Percentiles rank a stretch among this genome's conserved stretches.
Evolutionary conservation across 2,329 filamentous ascomycete species (phyloP).

Genomic region (Emydomyces testavorans): DNA sequence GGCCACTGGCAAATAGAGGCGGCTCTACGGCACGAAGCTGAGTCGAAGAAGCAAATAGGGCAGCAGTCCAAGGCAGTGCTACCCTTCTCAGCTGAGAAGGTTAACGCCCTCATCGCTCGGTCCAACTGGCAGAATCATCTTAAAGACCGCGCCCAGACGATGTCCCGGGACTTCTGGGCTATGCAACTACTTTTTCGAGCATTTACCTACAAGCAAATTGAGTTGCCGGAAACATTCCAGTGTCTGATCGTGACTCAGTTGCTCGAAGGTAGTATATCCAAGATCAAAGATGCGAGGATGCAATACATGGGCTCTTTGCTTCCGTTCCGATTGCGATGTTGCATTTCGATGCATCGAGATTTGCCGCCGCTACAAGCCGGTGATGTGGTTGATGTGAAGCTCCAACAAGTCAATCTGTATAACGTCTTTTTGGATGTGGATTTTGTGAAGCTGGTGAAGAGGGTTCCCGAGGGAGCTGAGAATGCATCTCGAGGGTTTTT

Average conservation of each 20-base stretch:
- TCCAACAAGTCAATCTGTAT: slow-evolving; percentile 17
- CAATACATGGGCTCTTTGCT: slow-evolving; percentile 17
- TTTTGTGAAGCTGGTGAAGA: slow-evolving; percentile 14
- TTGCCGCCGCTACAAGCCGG: slow-evolving; percentile 12
- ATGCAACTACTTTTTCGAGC: slow-evolving; percentile 47
- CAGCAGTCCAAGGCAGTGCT: slow-evolving; percentile 28
- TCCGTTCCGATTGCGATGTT: slow-evolving; percentile 17
- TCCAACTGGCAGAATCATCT: slow-evolving; percentile 33
- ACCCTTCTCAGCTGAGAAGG: slow-evolving; percentile 39
- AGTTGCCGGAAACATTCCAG: slow-evolving; percentile 40
- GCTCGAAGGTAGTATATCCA: slow-evolving; percentile 22
- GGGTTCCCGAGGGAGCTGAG: slow-evolving; percentile 9
- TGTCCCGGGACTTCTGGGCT: slow-evolving; percentile 40
- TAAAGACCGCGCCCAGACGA: slow-evolving; percentile 30
- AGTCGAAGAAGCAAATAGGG: slow-evolving; percentile 34
- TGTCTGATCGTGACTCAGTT: slow-evolving; percentile 26
- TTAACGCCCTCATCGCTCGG: slow-evolving; percentile 41
- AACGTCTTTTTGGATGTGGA: slow-evolving; percentile 13
- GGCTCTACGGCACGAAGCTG: slow-evolving; percentile 45
- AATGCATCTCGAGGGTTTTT: slow-evolving; percentile 12
- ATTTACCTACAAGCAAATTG: slow-evolving; percentile 43
- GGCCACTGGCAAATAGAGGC: slow-evolving; percentile 55
- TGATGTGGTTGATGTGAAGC: slow-evolving; percentile 17
- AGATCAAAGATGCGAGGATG: background rate
- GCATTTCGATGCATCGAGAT: slow-evolving; percentile 12